Evolutionary conservation across 495 filamentous ascomycete species (phyloP).

Genomic region (Bathelium albidoporum): DNA sequence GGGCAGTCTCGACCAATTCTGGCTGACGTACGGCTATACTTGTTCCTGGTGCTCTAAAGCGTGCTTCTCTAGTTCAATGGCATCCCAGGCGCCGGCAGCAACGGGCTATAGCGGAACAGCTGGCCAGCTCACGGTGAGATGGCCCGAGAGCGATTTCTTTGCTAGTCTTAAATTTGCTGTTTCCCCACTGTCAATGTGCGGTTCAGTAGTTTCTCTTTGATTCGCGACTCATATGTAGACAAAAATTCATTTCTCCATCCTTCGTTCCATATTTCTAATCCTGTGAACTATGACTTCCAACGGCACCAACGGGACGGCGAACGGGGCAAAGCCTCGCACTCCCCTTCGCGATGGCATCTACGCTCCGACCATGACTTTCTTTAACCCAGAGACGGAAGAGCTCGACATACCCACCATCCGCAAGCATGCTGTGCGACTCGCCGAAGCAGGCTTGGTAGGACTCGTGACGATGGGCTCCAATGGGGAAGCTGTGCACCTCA

Average conservation of each 20-base stretch:
- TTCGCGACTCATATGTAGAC: background rate
- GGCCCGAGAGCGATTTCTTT: background rate
- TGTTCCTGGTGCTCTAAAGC: background rate
- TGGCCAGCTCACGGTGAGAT: background rate
- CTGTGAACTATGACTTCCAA: slow-evolving; percentile 1
- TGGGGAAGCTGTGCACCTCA: slow-evolving; percentile 78
- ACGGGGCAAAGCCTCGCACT: slow-evolving; percentile 15
- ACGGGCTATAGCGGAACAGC: background rate
- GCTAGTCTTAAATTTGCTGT: background rate
- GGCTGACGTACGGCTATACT: background rate
- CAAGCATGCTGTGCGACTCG: slow-evolving; percentile 71
- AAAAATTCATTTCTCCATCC: background rate
- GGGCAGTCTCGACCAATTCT: background rate
- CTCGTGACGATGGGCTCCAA: slow-evolving; percentile 86
- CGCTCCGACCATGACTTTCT: slow-evolving; percentile 85
- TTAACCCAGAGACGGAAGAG: slow-evolving; percentile 70
- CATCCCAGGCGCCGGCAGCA: background rate
- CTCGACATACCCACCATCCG: slow-evolving; percentile 71
- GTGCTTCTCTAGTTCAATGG: background rate
- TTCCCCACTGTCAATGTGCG: background rate
- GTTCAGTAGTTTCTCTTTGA: background rate
- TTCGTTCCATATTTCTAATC: background rate
- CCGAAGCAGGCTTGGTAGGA: slow-evolving; percentile 67
- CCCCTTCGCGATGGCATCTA: slow-evolving; percentile 78
- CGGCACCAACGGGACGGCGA: background rate